Evolutionary conservation across 2,329 filamentous ascomycete genomes (phyloP), one percentile per base, ranked within the genome.

Genomic region (Orbilia blumenaviensis): DNA sequence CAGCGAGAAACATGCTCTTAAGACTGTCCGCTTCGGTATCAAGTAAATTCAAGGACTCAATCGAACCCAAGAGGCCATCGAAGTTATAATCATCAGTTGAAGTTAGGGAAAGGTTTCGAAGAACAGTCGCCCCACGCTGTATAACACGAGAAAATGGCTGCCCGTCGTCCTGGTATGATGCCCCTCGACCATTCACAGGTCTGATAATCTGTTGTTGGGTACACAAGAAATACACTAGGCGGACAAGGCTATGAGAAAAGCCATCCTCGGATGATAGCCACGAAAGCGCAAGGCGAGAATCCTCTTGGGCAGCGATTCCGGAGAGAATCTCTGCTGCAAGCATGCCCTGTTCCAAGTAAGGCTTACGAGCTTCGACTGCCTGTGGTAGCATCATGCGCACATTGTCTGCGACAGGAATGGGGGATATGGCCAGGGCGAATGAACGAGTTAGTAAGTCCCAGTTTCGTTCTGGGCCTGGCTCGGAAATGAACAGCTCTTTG

Each of bases 281-380:
- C 0, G 88, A 86, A 67, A 89, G 88, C 2, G 94, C 91, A 6
- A 97, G 84, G 2, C 88, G 87, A 14, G 87, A 87, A 78, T 96
- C 93, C n/a, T 88, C 86, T 3, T 87, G 87, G 1, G 90, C 90
- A 2, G 89, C 88, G 27, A 97, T 85, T 8, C 90, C 90, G 0
- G 93, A 89, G 2, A 98, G 84, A 61, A 98, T 96, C 79, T 98
- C 94, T 0, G 93, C 94, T 0, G 93, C 92, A 4, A 98, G 86
- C 80, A 98, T 88, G 0, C 93, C 94, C 83, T 99, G 95, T 87
- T 96, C 95, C 9, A 99, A 84, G 80, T 93, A 90, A 0, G 95
- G 91, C 83, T 96, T 97, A 68, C 95, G 89, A 2, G 88, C 89
- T 81, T 97, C 93, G 3, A 95, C 88, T 3, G 93, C 86, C 50